Evolutionary conservation across 345 rosid species (phyloP).

Genomic region (Anastatica hierochuntica): DNA sequence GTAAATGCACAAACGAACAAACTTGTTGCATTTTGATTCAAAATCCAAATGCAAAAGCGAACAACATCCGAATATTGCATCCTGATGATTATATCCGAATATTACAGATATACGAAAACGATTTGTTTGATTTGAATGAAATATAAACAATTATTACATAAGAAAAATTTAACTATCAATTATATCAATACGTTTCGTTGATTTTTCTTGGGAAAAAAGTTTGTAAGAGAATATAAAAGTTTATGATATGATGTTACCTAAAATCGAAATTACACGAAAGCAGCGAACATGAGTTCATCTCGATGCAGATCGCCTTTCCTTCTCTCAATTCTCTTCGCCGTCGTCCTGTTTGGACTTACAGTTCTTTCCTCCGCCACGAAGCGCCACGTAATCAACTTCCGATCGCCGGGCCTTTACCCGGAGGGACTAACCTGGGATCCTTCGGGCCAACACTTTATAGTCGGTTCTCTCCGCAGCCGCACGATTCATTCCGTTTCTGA

Average conservation of each 20-base stretch:
- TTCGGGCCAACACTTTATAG: conserved; percentile 61
- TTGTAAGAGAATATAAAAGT: too few species aligned
- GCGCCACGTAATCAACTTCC: conserved; percentile 56
- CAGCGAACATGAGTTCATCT: conserved; percentile 17
- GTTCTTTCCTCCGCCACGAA: conserved; percentile 21
- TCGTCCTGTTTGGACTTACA: background rate
- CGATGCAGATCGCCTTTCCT: background rate
- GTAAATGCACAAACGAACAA: too few species aligned
- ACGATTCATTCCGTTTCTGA: conserved; percentile 64
- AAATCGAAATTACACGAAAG: background rate
- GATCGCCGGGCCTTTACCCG: conserved; percentile 59
- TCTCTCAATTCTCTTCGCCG: conserved; percentile 8
- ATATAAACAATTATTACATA: too few species aligned
- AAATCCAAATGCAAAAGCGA: too few species aligned
- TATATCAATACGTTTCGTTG: too few species aligned
- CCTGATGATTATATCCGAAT: too few species aligned
- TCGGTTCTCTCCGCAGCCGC: conserved; percentile 59
- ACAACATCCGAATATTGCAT: too few species aligned
- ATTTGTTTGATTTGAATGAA: too few species aligned
- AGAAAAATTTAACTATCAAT: too few species aligned
- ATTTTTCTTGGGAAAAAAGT: too few species aligned
- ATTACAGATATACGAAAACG: too few species aligned
- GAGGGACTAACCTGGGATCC: conserved; percentile 72
- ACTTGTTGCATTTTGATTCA: too few species aligned
- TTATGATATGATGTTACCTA: background rate